Evolutionary conservation across 2,329 filamentous ascomycete species (phyloP).

Genomic region (Colletotrichum cordylinicola): DNA sequence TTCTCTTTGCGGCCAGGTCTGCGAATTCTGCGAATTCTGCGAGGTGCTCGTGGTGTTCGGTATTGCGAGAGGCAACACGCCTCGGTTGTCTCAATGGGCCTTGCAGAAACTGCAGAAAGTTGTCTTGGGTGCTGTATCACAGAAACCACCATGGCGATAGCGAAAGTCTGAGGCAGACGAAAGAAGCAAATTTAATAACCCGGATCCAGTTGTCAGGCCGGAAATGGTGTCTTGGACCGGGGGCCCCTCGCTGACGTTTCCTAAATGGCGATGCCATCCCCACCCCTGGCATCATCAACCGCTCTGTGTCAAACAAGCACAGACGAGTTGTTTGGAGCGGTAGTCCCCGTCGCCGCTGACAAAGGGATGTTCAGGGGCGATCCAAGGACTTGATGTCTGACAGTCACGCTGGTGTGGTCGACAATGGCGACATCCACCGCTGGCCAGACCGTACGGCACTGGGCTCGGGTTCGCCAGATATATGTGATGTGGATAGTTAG

Average conservation of each 20-base stretch:
- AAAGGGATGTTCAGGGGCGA: not conserved
- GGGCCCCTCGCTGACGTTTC: not conserved
- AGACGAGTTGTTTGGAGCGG: not conserved
- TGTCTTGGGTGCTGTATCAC: not conserved
- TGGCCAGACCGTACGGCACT: not conserved
- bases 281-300: not conserved
- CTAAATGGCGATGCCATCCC: not conserved
- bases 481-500: not conserved
- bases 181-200: not conserved
- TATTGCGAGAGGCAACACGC: not conserved
- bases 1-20: not conserved
- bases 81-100: not conserved
- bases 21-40: not conserved
- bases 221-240: not conserved
- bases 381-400: not conserved
- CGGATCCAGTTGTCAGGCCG: not conserved
- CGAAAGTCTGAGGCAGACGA: not conserved
- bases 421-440: not conserved
- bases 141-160: not conserved
- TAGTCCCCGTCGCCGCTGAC: not conserved
- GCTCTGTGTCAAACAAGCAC: constrained; percentile 13
- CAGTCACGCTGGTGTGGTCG: not conserved
- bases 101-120: not conserved
- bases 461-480: not conserved
- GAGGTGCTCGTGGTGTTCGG: not conserved